phyloP scores from a whole-genome alignment of 2,329 filamentous ascomycete genomes.

The Claviceps capensis region DNA sequence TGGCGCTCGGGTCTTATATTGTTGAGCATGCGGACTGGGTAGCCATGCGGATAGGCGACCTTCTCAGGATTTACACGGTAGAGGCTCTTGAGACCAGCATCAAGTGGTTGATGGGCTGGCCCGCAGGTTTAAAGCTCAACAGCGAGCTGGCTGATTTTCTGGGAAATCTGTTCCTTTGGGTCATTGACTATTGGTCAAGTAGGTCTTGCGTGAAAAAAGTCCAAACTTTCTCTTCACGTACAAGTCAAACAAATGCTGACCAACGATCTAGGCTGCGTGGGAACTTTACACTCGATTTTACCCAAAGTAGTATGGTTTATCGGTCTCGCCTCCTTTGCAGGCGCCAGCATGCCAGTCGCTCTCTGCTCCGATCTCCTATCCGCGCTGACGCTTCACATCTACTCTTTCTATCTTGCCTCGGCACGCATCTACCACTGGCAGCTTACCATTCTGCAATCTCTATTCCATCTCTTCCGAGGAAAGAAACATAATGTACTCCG shows the following conservation, averaged over 20 bases:
- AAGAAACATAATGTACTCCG: conserved; percentile 96
- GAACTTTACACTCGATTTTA: conserved; percentile 63
- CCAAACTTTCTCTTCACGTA: conserved; percentile 6
- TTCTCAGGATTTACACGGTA: conserved; percentile 73
- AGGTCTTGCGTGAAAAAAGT: conserved; percentile 15
- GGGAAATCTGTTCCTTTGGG: conserved; percentile 92
- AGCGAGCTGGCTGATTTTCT: conserved; percentile 87
- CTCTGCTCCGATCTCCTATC: conserved; percentile 90
- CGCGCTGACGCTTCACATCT: conserved; percentile 85
- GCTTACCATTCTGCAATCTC: conserved; percentile 84
- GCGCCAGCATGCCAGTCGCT: conserved; percentile 92
- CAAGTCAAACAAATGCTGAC: conserved; percentile 1
- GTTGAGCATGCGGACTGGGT: conserved; percentile 87
- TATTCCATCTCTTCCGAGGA: conserved; percentile 97
- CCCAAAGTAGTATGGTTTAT: conserved; percentile 83
- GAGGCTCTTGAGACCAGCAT: conserved; percentile 81
- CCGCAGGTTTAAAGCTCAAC: conserved; percentile 89
- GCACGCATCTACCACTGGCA: conserved; percentile 98
- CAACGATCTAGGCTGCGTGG: conserved; percentile 51
- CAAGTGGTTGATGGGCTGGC: conserved; percentile 90
- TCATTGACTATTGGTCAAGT: conserved; percentile 96
- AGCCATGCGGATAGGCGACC: conserved; percentile 60
- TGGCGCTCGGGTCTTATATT: conserved; percentile 90
- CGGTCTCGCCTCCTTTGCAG: conserved; percentile 87
- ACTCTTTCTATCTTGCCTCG: conserved; percentile 94